Base-by-base conservation (phyloP, 192 early-diverging fungal species). In the Dissophora globulifera region DNA sequence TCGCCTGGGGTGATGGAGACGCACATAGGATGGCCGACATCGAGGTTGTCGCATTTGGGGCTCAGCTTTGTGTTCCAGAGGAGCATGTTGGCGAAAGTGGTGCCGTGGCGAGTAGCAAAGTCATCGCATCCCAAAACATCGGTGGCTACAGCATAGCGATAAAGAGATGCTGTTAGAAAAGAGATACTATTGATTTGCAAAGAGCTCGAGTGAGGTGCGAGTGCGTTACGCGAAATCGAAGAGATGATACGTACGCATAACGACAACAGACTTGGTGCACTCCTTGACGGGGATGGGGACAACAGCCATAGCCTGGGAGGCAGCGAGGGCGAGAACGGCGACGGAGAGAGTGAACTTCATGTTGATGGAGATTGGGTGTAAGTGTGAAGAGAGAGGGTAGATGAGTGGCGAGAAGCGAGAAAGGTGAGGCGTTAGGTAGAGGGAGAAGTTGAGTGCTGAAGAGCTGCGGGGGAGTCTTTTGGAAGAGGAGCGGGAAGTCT, bases 311-410 rank as follows among this genome's bases (percentile, higher is more conserved):
- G 46, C 55, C 55, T 48, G 56, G 22, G 62, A 55, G 62, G 65
- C 65, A 52, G 29, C 38, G 19, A 67, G 55, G 48, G 65, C 65
- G 29, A 67, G 65, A 19, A 51, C 48, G 33, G 35, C 48, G 48
- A 42, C 26, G 19, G 67, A 69, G 57, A 69, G 40, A 43, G 49
- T 33, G 57, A 60, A 46, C 50, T 69, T 69, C 67, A 69, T 69
- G 54, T 19, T 69, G 35, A 25, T 35, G 40, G 43, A 17, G 23
- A 38, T 54, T 35, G 45, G 3, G 20, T 27, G 33, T 50, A 42
- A 23, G 22, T 10, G 16, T 5, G 45, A 43, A 38, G 7, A 13
- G 20, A 48, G 17, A 9, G 12, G 54, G 43, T 23, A 22, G n/a
- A 23, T 16, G 16, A 46, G n/a, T n/a, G 2, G 56, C 0, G 3